These are phyloP conservation scores for Phytophthora ramorum DNA, from an alignment of 352 stramenopile species.

Conservation along the genomic window DNA sequence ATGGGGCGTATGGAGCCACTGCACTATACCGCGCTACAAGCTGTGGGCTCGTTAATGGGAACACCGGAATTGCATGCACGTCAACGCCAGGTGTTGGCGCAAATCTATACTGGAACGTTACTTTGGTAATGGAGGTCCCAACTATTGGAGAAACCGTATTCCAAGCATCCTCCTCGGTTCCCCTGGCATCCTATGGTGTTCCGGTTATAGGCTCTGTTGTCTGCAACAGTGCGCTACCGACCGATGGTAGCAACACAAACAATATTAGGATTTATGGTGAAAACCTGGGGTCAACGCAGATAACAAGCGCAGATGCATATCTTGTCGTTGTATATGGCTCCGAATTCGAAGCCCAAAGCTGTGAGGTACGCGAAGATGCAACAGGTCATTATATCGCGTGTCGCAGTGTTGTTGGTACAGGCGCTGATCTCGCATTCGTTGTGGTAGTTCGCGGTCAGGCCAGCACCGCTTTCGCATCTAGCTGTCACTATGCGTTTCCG, in stretches of 20 bases:
- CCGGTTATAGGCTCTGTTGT: conserved; percentile 37
- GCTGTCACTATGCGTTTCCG: conserved; percentile 48
- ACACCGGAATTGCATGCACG: conserved; percentile 51
- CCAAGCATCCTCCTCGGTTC: conserved; percentile 40
- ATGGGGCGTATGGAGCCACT: conserved; percentile 49
- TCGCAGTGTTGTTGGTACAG: conserved; percentile 42
- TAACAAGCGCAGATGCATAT: conserved; percentile 20
- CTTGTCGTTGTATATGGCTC: conserved; percentile 44
- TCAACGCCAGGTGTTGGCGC: conserved; percentile 46
- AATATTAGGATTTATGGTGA: conserved; percentile 55
- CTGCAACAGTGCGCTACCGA: conserved; percentile 46
- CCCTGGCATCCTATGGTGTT: conserved; percentile 46
- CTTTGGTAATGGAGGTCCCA: conserved; percentile 51
- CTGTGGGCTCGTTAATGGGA: conserved; percentile 54
- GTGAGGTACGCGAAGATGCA: conserved; percentile 15
- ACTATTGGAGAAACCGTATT: conserved; percentile 48
- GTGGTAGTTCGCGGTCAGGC: conserved; percentile 44
- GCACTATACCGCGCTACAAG: conserved; percentile 43
- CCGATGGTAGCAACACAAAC: conserved; percentile 28
- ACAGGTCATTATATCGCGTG: conserved; percentile 45
- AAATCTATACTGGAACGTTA: conserved; percentile 59
- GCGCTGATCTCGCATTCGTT: conserved; percentile 42
- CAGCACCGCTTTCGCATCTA: conserved; percentile 30
- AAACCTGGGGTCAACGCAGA: conserved; percentile 43
- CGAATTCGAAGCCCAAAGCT: conserved; percentile 42